Percentiles rank a stretch among this genome's conserved stretches.
Conservation (phyloP, 164 flowering plant species). For the Euptelea pleiosperma region DNA sequence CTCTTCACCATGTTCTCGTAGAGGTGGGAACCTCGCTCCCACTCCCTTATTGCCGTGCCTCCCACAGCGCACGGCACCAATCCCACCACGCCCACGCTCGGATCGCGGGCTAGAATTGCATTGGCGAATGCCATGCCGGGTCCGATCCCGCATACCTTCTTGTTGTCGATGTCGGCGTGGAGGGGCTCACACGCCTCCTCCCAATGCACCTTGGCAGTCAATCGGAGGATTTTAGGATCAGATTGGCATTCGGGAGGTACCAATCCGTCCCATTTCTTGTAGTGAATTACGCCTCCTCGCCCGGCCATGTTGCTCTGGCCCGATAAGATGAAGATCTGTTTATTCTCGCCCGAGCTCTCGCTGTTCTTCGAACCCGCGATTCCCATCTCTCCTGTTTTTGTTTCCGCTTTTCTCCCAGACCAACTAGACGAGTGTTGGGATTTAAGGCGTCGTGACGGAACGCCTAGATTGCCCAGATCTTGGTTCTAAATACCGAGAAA, state of each 20-base stretch:
- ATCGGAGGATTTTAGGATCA: constrained; percentile 51
- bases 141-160: constrained; percentile 77
- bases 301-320: constrained; percentile 84
- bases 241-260: constrained; percentile 35
- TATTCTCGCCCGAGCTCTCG: not conserved
- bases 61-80: constrained; percentile 85
- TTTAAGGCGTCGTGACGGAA: too few relatives aligned
- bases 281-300: constrained; percentile 43
- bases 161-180: constrained; percentile 72
- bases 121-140: constrained; percentile 90
- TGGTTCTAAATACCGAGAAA: too few relatives aligned
- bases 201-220: constrained; percentile 58
- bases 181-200: constrained; percentile 75
- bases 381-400: too few relatives aligned
- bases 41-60: constrained; percentile 76
- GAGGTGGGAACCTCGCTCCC: constrained; percentile 67
- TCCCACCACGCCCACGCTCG: constrained; percentile 13
- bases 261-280: constrained; percentile 31
- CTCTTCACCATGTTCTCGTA: constrained; percentile 74
- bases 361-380: not conserved
- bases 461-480: too few relatives aligned
- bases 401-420: too few relatives aligned
- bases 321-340: constrained; percentile 46
- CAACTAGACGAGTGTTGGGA: too few relatives aligned
- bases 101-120: constrained; percentile 21